These are phyloP conservation scores for Umbelopsis sp. DNA, from an alignment of 192 early-diverging fungal genomes.

Conservation along the genomic window DNA sequence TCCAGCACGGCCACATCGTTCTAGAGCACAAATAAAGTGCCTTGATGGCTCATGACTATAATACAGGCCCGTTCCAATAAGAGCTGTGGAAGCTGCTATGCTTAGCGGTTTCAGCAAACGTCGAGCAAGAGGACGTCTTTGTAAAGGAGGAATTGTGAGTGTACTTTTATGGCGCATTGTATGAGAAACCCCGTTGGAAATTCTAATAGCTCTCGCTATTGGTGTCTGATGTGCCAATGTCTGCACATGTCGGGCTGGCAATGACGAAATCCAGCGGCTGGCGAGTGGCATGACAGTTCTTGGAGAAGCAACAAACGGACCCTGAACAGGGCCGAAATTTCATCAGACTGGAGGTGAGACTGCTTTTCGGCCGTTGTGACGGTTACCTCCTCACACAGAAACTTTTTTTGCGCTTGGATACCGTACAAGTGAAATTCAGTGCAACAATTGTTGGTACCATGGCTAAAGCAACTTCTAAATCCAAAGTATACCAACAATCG, in stretches of 20 bases:
- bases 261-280: too few species aligned
- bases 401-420: neutral
- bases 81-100: conserved; percentile 14
- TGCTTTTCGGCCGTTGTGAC: too few species aligned
- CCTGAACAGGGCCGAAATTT: too few species aligned
- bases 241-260: too few species aligned
- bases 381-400: neutral
- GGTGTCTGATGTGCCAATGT: too few species aligned
- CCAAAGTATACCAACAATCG: conserved; percentile 13
- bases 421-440: neutral
- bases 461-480: neutral
- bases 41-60: conserved; percentile 39
- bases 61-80: conserved; percentile 24
- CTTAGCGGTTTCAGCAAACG: conserved; percentile 18
- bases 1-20: conserved; percentile 47
- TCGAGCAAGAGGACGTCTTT: neutral
- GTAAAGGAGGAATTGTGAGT: conserved; percentile 1
- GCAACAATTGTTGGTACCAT: neutral
- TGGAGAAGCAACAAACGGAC: too few species aligned
- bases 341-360: too few species aligned
- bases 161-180: neutral
- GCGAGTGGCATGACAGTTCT: too few species aligned
- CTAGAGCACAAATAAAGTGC: conserved; percentile 32
- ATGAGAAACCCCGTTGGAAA: too few species aligned
- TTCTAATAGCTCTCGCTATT: too few species aligned